A percentile compares a stretch with the other conserved stretches of the same genome.
phyloP scores from a whole-genome alignment of 371 early-diverging fungal genomes.

The Apophysomyces elegans region DNA sequence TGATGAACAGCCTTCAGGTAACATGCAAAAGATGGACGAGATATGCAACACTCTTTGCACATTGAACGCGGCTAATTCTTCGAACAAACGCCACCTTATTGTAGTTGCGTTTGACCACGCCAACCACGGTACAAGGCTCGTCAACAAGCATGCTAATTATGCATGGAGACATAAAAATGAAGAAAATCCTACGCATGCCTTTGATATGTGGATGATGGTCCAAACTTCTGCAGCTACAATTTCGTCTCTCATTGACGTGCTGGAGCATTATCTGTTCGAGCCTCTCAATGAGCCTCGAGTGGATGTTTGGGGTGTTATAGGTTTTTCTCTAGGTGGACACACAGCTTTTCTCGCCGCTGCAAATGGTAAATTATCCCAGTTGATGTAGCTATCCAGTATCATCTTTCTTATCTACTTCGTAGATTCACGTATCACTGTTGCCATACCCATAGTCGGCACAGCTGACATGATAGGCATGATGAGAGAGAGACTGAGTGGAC shows the following conservation, averaged over 20 bases:
- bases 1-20: conserved; percentile 17
- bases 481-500: conserved; percentile 25
- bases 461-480: conserved; percentile 39
- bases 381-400: neutral
- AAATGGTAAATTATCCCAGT: conserved; percentile 33
- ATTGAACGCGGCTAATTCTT: conserved; percentile 20
- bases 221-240: conserved; percentile 46
- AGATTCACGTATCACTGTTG: conserved; percentile 49
- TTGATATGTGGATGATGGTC: conserved; percentile 60
- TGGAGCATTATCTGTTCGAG: conserved; percentile 52
- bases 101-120: conserved; percentile 59
- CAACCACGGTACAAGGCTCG: conserved; percentile 59
- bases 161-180: conserved; percentile 41
- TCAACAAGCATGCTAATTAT: conserved; percentile 36
- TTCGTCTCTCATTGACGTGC: conserved; percentile 53
- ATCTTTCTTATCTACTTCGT: neutral
- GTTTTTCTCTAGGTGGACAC: conserved; percentile 65
- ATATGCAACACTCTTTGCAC: conserved; percentile 30
- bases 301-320: conserved; percentile 53
- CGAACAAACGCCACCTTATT: conserved; percentile 27
- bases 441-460: conserved; percentile 47
- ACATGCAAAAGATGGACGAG: conserved; percentile 34
- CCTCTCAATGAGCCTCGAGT: conserved; percentile 27
- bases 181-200: conserved; percentile 49
- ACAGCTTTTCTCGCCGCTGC: conserved; percentile 52